Base-by-base conservation (phyloP, 1,284 basidiomycete genomes). In the Neolentinus lepideus region DNA sequence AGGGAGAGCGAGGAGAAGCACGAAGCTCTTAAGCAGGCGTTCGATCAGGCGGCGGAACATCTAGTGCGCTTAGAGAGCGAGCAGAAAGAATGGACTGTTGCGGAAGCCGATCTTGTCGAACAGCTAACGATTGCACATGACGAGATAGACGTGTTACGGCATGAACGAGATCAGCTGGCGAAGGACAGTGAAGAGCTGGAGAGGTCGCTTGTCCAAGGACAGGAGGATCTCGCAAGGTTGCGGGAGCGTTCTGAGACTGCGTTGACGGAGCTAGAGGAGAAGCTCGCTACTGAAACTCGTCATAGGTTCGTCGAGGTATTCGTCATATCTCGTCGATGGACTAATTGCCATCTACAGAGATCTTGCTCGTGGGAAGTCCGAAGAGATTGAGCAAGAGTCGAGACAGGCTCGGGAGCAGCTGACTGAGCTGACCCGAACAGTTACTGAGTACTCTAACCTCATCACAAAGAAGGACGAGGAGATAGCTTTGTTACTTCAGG, bases 21-120 rank as follows among this genome's bases (percentile, higher is more conserved):
- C 60, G 80, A 84, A 58, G 78, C 83, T 16, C 75, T 94, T 53
- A 77, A 83, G 24, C 71, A 78, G 53, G 85, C 89, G 21, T 91
- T 94, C 63, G 86, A 92, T 57, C 81, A 91, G 60, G 88, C 94
- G 12, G 88, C 91, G 0, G 87, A 90, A 58, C 90, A 94, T 64
- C 80, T 95, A 16, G 84, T 89, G 3, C 78, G 85, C 1, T 72
- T 96, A 47, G 92, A 95, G 71, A 73, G 75, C 56, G 88, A 94
- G 62, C 84, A 90, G 63, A 81, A 83, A 56, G 80, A 82, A 12
- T 90, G 88, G 84, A 72, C 70, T 26, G 66, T 68, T 26, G 76
- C 81, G 54, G 90, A 94, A 64, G 68, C 67, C 0, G 83, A 84
- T 55, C 73, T 90, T 8, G 66, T 70, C 11, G 77, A 78, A 29